phyloP scores from a whole-genome alignment of 768 basidiomycete genomes.

The Fomitopsis serialis region DNA sequence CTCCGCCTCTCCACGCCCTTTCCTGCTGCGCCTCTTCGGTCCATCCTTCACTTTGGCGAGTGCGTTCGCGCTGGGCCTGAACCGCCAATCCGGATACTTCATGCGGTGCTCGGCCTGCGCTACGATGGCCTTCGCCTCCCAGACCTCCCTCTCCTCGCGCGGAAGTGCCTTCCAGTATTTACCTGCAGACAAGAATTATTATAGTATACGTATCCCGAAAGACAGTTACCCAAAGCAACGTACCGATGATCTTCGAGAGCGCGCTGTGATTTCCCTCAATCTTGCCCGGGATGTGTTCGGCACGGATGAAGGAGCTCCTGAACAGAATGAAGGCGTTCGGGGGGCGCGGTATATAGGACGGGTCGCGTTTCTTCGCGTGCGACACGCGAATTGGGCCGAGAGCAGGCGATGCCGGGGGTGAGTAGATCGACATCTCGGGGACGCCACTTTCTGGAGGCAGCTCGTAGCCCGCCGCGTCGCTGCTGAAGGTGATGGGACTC shows the following conservation, averaged over 20 bases:
- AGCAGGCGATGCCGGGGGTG: constrained; percentile 18
- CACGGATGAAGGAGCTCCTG: constrained; percentile 71
- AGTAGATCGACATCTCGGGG: constrained; percentile 14
- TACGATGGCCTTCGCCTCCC: constrained; percentile 69
- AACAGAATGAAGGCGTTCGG: constrained; percentile 87
- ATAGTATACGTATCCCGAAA: not conserved
- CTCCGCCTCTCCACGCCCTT: constrained; percentile 29
- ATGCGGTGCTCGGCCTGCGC: constrained; percentile 72
- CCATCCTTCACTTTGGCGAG: constrained; percentile 39
- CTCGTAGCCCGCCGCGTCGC: constrained; percentile 28
- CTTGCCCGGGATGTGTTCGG: constrained; percentile 66
- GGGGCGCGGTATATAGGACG: constrained; percentile 75
- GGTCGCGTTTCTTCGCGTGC: constrained; percentile 61
- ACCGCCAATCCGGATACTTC: constrained; percentile 79
- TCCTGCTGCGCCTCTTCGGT: constrained; percentile 29
- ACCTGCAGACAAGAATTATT: constrained; percentile 32
- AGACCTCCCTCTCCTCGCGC: constrained; percentile 59
- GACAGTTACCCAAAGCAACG: constrained; percentile 14
- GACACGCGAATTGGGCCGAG: constrained; percentile 34
- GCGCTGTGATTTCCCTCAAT: constrained; percentile 79
- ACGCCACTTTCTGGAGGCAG: constrained; percentile 22
- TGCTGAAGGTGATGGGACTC: constrained; percentile 46
- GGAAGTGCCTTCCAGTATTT: constrained; percentile 72
- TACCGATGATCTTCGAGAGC: constrained; percentile 79
- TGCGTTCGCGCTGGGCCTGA: constrained; percentile 56